Base-by-base conservation (phyloP, 306 rosid genomes). In the Inga leiocalycina region DNA sequence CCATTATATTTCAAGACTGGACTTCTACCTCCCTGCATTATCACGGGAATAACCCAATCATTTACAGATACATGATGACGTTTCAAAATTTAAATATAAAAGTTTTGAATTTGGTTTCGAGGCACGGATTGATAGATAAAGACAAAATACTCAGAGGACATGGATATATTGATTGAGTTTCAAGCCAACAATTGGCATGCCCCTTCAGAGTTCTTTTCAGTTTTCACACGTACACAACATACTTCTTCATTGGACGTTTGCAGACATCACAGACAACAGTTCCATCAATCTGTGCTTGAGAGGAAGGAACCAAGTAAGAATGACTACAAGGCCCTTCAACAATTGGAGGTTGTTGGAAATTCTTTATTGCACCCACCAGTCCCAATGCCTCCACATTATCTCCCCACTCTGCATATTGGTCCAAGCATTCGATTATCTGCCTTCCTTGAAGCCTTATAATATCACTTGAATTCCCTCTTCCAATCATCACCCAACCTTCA, bases 401-500 rank as follows among this genome's bases (percentile, higher is more conserved):
- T 44, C 39, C 75, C 92, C 89, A 84, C 52, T 19, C 67, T 8
- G 67, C 46, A 65, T 51, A 78, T 8, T 46, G 76, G 15, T 85
- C 37, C 24, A 86, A 48, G 76, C 89, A 80, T 62, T 89, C 88
- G 85, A 78, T 74, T 64, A 88, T 46, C 20, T 85, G 65, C 70
- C 32, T 27, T 71, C 88, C 89, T 65, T 88, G 89, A 84, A 91
- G 88, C 75, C 85, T 80, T 17, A 85, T 54, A 20, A 84, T 75
- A 61, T 88, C 84, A 32, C 20, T 65, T 32, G 71, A 65, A 77
- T 82, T 74, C n/a, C 90, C 92, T 73, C 82, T 85, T 76, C 93
- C 97, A 22, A 89, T 82, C 4, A 85, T 83, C 71, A 84, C 89
- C 97, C 97, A 91, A 46, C 83, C 87, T 76, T 80, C 85, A 3